Percentiles rank a stretch among this genome's conserved stretches.
These are phyloP conservation scores for Ogataea ramenticola DNA, from an alignment of 805 yeast species.

Conservation along the genomic window DNA sequence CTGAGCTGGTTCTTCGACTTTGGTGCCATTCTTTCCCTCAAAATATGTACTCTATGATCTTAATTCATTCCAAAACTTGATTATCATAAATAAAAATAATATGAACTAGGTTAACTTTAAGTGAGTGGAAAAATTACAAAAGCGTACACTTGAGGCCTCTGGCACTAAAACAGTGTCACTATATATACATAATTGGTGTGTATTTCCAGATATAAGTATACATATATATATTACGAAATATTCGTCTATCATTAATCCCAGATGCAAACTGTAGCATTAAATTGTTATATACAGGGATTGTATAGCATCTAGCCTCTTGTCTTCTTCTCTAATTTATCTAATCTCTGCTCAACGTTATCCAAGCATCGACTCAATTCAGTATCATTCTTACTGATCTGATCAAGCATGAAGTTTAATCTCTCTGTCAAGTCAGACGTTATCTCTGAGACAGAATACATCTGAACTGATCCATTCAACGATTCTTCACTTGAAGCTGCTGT, in stretches of 20 bases:
- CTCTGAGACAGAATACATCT: conserved; percentile 16
- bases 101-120: too few species aligned
- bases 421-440: conserved; percentile 15
- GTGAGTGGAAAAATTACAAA: too few species aligned
- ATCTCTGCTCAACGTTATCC: conserved; percentile 13
- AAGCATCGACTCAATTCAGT: conserved; percentile 12
- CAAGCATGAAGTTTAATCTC: conserved; percentile 13
- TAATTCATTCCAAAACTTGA: too few species aligned
- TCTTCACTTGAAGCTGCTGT: neutral
- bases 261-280: too few species aligned
- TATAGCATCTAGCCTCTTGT: too few species aligned
- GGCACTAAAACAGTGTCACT: neutral
- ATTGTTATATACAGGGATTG: too few species aligned
- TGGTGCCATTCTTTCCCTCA: conserved; percentile 14
- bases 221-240: too few species aligned
- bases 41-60: too few species aligned
- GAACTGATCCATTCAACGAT: neutral
- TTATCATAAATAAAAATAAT: too few species aligned
- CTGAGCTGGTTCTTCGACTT: conserved; percentile 49
- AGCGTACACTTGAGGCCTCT: too few species aligned
- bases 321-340: conserved; percentile 8
- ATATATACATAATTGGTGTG: neutral
- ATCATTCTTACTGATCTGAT: conserved; percentile 17
- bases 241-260: too few species aligned
- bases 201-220: too few species aligned